Percentiles rank a stretch among this genome's conserved stretches.
These are phyloP conservation scores for Marsdenia floribunda DNA, from an alignment of 257 asterid species.

Conservation along the genomic window DNA sequence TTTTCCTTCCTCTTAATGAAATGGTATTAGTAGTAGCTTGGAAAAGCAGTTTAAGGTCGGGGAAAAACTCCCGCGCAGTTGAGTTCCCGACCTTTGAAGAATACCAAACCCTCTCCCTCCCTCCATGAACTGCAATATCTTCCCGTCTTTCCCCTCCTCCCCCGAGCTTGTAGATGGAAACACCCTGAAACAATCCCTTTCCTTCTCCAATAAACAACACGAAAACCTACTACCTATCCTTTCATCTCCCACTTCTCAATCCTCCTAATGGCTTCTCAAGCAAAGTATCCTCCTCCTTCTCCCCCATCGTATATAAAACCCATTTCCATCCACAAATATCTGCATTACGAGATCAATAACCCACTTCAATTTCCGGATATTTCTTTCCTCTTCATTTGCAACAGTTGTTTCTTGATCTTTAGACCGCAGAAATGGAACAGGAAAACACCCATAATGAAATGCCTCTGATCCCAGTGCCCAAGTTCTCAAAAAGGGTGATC, in stretches of 20 bases:
- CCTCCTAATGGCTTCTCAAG: constrained; percentile 43
- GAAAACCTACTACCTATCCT: constrained; percentile 18
- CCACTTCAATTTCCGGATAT: neutral
- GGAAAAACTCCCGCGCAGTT: constrained; percentile 60
- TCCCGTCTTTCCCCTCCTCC: neutral
- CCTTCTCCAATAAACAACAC: constrained; percentile 44
- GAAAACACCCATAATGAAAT: constrained; percentile 36
- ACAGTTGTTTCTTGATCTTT: neutral
- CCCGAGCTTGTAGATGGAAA: constrained; percentile 1
- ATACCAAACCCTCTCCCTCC: constrained; percentile 44
- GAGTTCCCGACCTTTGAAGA: constrained; percentile 50
- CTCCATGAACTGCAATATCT: neutral
- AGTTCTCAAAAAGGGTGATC: constrained; percentile 55
- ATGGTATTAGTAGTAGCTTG: too few species aligned
- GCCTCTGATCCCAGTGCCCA: constrained; percentile 30
- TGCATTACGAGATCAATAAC: neutral
- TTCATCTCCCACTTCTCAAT: constrained; percentile 28
- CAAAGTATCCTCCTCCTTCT: constrained; percentile 39
- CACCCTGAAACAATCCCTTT: constrained; percentile 31
- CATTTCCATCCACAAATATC: constrained; percentile 17
- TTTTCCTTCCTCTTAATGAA: too few species aligned
- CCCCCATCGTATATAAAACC: constrained; percentile 19
- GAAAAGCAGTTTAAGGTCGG: constrained; percentile 14
- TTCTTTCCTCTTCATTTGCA: neutral
- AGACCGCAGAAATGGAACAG: constrained; percentile 37